Percentiles rank a stretch among this genome's conserved stretches.
Evolutionary conservation across 208 protist species (phyloP).

Genomic region (Leishmania arabica): DNA sequence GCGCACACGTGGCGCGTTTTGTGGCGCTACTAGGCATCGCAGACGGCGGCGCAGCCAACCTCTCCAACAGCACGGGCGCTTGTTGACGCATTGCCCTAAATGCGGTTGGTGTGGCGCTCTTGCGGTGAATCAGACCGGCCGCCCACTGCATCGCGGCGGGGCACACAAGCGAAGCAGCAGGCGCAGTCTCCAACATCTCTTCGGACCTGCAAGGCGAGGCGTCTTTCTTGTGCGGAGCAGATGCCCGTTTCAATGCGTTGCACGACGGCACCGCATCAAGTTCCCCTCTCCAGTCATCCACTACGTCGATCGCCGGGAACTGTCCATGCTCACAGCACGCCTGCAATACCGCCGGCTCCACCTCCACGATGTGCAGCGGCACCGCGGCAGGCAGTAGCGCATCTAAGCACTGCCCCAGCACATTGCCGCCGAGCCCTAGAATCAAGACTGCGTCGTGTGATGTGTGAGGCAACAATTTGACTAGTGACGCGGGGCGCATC

Average conservation of each 20-base stretch:
- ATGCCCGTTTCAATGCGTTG: not conserved
- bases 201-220: not conserved
- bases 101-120: not conserved
- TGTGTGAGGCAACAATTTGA: constrained; percentile 21
- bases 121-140: not conserved
- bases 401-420: constrained; percentile 77
- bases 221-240: not conserved
- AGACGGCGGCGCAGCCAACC: not conserved
- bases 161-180: not conserved
- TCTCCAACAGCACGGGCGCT: not conserved
- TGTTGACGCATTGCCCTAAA: constrained; percentile 8
- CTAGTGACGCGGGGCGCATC: not conserved
- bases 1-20: not conserved
- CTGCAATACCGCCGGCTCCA: constrained; percentile 72
- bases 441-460: constrained; percentile 55
- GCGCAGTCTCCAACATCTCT: not conserved
- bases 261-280: not conserved
- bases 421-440: constrained; percentile 81
- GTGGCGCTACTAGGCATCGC: not conserved
- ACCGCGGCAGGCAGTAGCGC: constrained; percentile 41
- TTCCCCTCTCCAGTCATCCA: not conserved
- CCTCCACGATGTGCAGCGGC: constrained; percentile 73
- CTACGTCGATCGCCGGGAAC: constrained; percentile 33
- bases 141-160: not conserved
- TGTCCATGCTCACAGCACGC: constrained; percentile 48